phyloP scores from a whole-genome alignment of 129 eudicot genomes.

The Tagetes erecta region DNA sequence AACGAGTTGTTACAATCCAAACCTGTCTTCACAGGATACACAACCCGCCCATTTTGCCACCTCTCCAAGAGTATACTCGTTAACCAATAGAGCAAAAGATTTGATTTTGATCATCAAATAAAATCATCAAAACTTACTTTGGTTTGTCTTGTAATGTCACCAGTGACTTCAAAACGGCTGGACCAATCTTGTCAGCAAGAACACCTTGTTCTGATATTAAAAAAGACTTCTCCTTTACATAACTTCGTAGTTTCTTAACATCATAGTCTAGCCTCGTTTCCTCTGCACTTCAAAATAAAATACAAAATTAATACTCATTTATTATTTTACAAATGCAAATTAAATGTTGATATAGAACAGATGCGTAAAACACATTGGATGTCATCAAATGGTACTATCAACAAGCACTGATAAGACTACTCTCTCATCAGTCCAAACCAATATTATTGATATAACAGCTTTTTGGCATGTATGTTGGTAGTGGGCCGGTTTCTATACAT shows the following conservation, averaged over 20 bases:
- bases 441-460: slow-evolving; percentile 30
- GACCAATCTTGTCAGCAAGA: slow-evolving; percentile 86
- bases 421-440: slow-evolving; percentile 29
- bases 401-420: slow-evolving; percentile 35
- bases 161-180: slow-evolving; percentile 77
- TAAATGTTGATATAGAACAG: not conserved
- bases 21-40: not conserved
- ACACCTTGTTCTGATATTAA: slow-evolving; percentile 76
- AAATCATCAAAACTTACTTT: slow-evolving; percentile 43
- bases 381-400: slow-evolving; percentile 33
- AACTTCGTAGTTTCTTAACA: slow-evolving; percentile 69
- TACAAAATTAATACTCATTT: not conserved
- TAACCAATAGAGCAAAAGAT: not conserved
- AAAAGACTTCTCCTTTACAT: slow-evolving; percentile 74
- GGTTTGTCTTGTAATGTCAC: slow-evolving; percentile 67
- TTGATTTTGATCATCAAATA: not conserved
- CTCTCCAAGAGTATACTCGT: not conserved
- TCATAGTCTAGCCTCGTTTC: slow-evolving; percentile 66
- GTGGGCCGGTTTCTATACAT: slow-evolving; percentile 41
- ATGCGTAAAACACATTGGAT: slow-evolving; percentile 18
- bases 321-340: slow-evolving; percentile 3
- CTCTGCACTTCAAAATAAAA: slow-evolving; percentile 42
- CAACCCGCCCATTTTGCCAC: slow-evolving; percentile 9
- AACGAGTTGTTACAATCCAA: not conserved
- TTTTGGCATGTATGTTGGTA: slow-evolving; percentile 30